phyloP scores from a whole-genome alignment of 1,139 yeast species.

The Kazachstania sp. region DNA sequence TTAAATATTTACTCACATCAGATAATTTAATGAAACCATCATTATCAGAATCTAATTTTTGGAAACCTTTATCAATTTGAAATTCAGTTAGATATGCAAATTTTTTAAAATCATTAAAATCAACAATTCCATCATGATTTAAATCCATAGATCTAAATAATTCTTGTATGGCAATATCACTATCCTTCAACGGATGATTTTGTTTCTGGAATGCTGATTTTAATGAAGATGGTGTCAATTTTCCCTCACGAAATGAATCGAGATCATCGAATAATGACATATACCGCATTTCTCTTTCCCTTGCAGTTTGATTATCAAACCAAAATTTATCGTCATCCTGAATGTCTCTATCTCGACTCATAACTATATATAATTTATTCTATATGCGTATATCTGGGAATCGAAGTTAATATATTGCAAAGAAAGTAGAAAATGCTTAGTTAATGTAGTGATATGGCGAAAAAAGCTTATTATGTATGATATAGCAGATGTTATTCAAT shows the following conservation, averaged over 20 bases:
- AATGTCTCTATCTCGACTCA: background rate
- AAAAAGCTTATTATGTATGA: too few relatives aligned
- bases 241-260: conserved; percentile 48
- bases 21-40: conserved; percentile 63
- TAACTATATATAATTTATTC: background rate
- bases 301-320: conserved; percentile 4
- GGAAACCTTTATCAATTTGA: conserved; percentile 64
- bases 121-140: conserved; percentile 48
- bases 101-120: conserved; percentile 51
- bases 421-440: too few relatives aligned
- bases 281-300: conserved; percentile 18
- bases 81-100: conserved; percentile 57
- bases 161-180: conserved; percentile 49
- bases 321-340: background rate
- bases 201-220: conserved; percentile 44
- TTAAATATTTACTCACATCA: conserved; percentile 61
- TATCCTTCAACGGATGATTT: conserved; percentile 60
- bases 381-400: background rate
- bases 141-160: conserved; percentile 51
- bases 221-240: conserved; percentile 48
- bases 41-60: conserved; percentile 59
- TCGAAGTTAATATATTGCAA: background rate
- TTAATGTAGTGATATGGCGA: too few relatives aligned
- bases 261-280: conserved; percentile 36
- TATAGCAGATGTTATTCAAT: too few relatives aligned